Base-by-base conservation (phyloP, 2,329 filamentous ascomycete genomes). In the Trichoderma semiorbis region DNA sequence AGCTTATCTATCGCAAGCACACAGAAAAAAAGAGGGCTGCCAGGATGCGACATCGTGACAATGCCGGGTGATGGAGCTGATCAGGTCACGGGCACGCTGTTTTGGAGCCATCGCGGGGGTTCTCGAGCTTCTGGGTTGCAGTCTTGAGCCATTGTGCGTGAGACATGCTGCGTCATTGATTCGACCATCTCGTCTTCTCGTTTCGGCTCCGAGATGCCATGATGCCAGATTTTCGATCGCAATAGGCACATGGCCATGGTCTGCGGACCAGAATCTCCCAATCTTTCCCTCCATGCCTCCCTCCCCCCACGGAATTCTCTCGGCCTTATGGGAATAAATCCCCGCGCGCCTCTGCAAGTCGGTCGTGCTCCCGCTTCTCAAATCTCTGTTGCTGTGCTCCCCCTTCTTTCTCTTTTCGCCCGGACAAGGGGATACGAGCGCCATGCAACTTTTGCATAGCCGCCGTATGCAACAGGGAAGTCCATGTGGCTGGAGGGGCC, bases 21-120 rank as follows among this genome's bases (percentile, higher is more conserved):
- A 14, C 7, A 47, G 18, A 34, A 26, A 12, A 7, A 50, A 53
- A 24, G 57, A 50, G 24, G 70, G 64, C 61, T 70, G 53, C 60
- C 26, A 60, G 30, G 61, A 72, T 72, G 71, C 71, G 61, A 72
- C 71, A 72, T 69, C 71, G 71, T 72, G 71, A 72, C 71, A 72
- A 60, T 58, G 53, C 65, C 69, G 61, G 71, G 32, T 72, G 66
- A 72, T 66, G 71, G 53, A 30, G 32, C 63, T 50, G 5, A 43
- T 30, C 24, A 53, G 68, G 60, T 70, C 68, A 70, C 68, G 68
- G 68, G 68, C 67, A 34, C 65, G 30, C 50, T 28, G 34, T 36
- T 32, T 58, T 58, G 43, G 43, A 50, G 43, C 47, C 47, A 50
- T 50, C 47, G 47, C 47, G n/a, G n/a, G 47, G 47, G n/a, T 50